Percentiles rank a stretch among this genome's conserved stretches.
These are phyloP conservation scores for Limtongia smithiae DNA, from an alignment of 805 yeast species.

Conservation along the genomic window DNA sequence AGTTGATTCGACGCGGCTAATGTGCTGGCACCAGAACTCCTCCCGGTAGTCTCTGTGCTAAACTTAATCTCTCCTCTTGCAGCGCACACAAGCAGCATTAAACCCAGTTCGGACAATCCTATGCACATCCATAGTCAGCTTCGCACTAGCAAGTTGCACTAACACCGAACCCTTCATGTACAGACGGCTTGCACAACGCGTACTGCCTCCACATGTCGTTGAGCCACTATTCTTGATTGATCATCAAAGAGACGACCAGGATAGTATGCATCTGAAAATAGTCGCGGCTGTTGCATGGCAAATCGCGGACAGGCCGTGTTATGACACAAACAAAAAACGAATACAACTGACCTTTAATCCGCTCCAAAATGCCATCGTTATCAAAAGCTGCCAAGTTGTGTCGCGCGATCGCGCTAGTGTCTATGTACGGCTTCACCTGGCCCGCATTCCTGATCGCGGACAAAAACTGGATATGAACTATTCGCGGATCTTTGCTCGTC, in stretches of 20 bases:
- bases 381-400: conserved; percentile 6
- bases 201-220: conserved; percentile 16
- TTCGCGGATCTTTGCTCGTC: conserved; percentile 14
- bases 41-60: conserved; percentile 33
- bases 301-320: too few species aligned
- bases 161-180: too few species aligned
- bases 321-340: not conserved
- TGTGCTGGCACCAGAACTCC: not conserved
- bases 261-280: too few species aligned
- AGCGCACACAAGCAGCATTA: conserved; percentile 66
- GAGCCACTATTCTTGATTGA: too few species aligned
- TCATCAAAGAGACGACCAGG: too few species aligned
- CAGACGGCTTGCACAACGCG: not conserved
- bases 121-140: not conserved
- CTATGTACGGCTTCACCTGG: not conserved
- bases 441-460: conserved; percentile 4
- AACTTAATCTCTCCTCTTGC: conserved; percentile 62
- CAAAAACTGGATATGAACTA: conserved; percentile 7
- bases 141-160: too few species aligned
- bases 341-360: conserved; percentile 8
- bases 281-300: too few species aligned
- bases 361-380: conserved; percentile 10
- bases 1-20: too few species aligned
- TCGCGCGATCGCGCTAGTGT: not conserved
- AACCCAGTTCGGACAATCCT: conserved; percentile 62